Evolutionary conservation across 2,329 filamentous ascomycete genomes (phyloP), one percentile per base, ranked within the genome.

Genomic region (Lizonia empirigonia): DNA sequence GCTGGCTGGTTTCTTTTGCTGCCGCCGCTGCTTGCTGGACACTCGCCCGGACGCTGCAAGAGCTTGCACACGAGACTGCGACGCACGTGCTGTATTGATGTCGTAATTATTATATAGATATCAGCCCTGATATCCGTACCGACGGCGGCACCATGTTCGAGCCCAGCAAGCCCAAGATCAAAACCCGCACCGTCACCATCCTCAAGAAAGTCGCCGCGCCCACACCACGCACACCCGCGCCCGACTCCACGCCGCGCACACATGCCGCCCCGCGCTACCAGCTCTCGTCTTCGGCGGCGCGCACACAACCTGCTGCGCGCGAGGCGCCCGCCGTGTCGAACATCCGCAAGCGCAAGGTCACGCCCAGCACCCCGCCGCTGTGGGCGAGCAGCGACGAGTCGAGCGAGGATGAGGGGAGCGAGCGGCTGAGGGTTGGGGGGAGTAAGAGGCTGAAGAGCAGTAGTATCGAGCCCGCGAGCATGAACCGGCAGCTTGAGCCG

Each of bases 401-500:
- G 54, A 64, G 64, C 13, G 64, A 62, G 15, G 67, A 67, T 4
- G 58, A 67, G 19, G 59, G 62, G 29, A 58, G 68, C n/a, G 61
- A 70, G n/a, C 60, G 59, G 18, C 44, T 63, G 44, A 62, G 57
- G 13, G 59, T 60, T 19, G 62, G 60, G 47, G 45, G 70, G 53
- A 71, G 70, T 58, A 65, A 69, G 30, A 56, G 68, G 51, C 70
- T 70, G 45, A 71, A 65, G 44, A 74, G 70, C 57, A 69, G 55
- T 26, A 72, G 69, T 40, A 68, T 65, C 1, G 72, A 74, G 58
- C 72, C 71, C 3, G 55, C 60, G 53, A 60, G 63, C n/a, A 56
- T 72, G 50, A 70, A 72, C 39, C 65, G 71, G 52, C 62, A 64
- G 32, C 63, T 73, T 24, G 69, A 73, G 58, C 72, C 71, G 10